A percentile compares a stretch with the other conserved stretches of the same genome.
phyloP scores from a whole-genome alignment of 768 basidiomycete species.

The Lentinus tigrinus region DNA sequence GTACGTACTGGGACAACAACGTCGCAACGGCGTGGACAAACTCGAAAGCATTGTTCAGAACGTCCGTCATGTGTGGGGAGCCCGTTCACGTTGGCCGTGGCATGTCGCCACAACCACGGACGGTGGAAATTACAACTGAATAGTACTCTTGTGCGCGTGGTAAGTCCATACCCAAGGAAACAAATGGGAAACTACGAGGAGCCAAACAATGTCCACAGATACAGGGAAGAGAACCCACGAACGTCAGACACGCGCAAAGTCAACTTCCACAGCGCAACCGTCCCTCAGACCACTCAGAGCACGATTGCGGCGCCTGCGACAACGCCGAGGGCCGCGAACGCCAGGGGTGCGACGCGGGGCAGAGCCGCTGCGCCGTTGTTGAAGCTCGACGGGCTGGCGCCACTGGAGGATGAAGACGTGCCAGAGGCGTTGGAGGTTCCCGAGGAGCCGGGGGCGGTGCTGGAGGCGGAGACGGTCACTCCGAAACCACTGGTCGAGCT shows the following conservation, averaged over 20 bases:
- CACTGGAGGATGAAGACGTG: constrained; percentile 27
- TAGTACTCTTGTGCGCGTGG: constrained; percentile 6
- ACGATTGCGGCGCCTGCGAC: constrained; percentile 47
- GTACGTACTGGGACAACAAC: constrained; percentile 10
- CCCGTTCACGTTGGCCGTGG: not conserved
- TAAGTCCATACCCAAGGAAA: constrained; percentile 1
- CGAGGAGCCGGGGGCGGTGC: constrained; percentile 13
- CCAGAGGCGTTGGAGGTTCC: constrained; percentile 24
- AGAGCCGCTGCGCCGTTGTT: constrained; percentile 27
- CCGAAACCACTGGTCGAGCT: constrained; percentile 20
- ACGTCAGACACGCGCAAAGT: not conserved
- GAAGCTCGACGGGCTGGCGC: constrained; percentile 31
- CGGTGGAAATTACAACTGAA: constrained; percentile 4
- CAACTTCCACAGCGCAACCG: too few species aligned
- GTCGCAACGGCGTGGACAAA: not conserved
- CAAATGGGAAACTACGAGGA: not conserved
- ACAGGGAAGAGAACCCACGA: not conserved
- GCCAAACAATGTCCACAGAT: not conserved
- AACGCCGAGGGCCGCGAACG: constrained; percentile 40
- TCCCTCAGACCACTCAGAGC: constrained; percentile 34
- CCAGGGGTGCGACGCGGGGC: constrained; percentile 29
- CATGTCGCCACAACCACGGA: not conserved
- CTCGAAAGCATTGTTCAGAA: constrained; percentile 10
- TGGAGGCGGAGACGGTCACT: constrained; percentile 15
- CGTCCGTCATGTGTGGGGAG: not conserved